These are phyloP conservation scores for Thielaviopsis populi DNA, from an alignment of 2,329 filamentous ascomycete genomes.

Conservation along the genomic window DNA sequence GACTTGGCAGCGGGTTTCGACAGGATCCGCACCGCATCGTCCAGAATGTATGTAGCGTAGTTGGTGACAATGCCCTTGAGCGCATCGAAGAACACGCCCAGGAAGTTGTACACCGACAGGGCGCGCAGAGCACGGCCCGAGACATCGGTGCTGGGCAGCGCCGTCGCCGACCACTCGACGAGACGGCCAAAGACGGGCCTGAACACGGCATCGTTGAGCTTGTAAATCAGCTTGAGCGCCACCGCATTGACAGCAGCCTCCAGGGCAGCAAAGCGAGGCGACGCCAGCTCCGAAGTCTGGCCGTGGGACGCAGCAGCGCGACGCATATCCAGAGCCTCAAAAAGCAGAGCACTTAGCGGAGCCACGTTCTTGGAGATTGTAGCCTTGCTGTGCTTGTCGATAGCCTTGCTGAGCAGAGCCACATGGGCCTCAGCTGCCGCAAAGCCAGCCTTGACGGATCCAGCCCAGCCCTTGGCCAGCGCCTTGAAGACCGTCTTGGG, in stretches of 20 bases:
- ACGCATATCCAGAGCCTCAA: conserved; percentile 49
- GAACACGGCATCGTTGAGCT: conserved; percentile 89
- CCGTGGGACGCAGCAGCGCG: conserved; percentile 37
- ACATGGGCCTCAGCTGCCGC: conserved; percentile 53
- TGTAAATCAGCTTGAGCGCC: conserved; percentile 82
- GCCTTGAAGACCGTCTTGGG: conserved; percentile 61
- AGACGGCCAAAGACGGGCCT: conserved; percentile 75
- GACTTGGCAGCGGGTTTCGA: conserved; percentile 29
- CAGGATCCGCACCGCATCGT: conserved; percentile 53
- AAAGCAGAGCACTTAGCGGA: conserved; percentile 50
- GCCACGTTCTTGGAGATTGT: conserved; percentile 60
- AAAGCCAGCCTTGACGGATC: conserved; percentile 46
- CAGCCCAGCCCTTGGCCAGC: conserved; percentile 56
- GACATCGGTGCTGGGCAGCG: conserved; percentile 46
- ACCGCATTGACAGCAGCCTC: conserved; percentile 54
- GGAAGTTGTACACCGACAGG: conserved; percentile 68
- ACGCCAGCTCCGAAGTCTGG: conserved; percentile 29
- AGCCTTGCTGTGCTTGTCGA: conserved; percentile 66
- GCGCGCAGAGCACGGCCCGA: conserved; percentile 46
- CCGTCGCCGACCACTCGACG: conserved; percentile 59
- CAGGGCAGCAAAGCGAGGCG: conserved; percentile 39
- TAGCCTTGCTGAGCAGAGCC: conserved; percentile 50
- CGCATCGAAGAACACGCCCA: conserved; percentile 63
- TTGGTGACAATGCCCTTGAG: conserved; percentile 89
- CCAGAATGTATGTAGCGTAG: conserved; percentile 74